phyloP scores from a whole-genome alignment of 768 basidiomycete genomes.

The Serendipita sp. region DNA sequence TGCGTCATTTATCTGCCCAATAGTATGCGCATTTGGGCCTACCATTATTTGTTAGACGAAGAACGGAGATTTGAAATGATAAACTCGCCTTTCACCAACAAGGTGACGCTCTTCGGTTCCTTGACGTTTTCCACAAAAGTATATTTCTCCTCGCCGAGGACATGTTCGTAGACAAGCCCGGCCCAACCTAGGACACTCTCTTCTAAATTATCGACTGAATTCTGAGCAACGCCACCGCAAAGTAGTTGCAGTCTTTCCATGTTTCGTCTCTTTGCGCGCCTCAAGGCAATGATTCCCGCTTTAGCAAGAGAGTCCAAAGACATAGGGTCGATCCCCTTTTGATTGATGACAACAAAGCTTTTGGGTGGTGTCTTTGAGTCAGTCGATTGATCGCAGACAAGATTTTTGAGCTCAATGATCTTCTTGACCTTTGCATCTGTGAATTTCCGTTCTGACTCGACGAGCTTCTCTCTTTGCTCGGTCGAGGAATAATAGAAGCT shows the following conservation, averaged over 20 bases:
- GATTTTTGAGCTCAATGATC: slow-evolving; percentile 90
- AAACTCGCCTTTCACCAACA: slow-evolving; percentile 69
- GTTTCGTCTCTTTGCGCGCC: slow-evolving; percentile 92
- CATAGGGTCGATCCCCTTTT: slow-evolving; percentile 98
- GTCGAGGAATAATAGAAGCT: slow-evolving; percentile 98
- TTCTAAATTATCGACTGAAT: slow-evolving; percentile 90
- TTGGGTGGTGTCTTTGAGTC: slow-evolving; percentile 65
- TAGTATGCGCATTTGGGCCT: slow-evolving; percentile 90
- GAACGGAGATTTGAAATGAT: neutral
- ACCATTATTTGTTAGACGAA: neutral
- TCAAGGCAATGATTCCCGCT: slow-evolving; percentile 86
- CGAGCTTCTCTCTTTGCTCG: slow-evolving; percentile 95
- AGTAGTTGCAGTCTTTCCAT: slow-evolving; percentile 97
- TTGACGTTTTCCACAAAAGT: slow-evolving; percentile 97
- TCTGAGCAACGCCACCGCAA: slow-evolving; percentile 90
- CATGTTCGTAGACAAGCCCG: slow-evolving; percentile 96
- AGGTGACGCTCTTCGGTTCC: slow-evolving; percentile 84
- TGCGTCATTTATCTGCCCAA: slow-evolving; percentile 94
- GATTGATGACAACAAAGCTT: slow-evolving; percentile 90
- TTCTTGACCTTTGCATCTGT: slow-evolving; percentile 90
- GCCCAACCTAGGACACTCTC: slow-evolving; percentile 92
- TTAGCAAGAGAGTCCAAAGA: slow-evolving; percentile 91
- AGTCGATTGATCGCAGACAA: slow-evolving; percentile 87
- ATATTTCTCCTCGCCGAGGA: slow-evolving; percentile 95
- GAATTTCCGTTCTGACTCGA: slow-evolving; percentile 90